These are phyloP conservation scores for Trichosporon sp. DNA, from an alignment of 1,284 basidiomycete species.

Conservation along the genomic window DNA sequence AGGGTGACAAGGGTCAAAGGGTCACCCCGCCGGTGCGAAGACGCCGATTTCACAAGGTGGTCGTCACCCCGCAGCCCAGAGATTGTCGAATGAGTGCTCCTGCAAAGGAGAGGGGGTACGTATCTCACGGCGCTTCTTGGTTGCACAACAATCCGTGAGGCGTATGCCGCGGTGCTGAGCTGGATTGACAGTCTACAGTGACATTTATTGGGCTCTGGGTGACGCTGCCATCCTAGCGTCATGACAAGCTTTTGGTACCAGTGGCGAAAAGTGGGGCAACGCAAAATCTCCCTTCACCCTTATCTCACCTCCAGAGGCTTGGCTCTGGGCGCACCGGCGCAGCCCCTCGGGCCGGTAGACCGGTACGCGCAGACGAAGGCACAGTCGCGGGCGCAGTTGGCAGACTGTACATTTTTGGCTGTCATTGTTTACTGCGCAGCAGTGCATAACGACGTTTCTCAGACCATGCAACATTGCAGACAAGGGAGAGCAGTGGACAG, in stretches of 20 bases:
- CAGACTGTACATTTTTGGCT: background rate
- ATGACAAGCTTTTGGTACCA: too few species aligned
- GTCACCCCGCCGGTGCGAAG: background rate
- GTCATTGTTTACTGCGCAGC: too few species aligned
- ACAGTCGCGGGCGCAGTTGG: too few species aligned
- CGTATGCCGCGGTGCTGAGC: too few species aligned
- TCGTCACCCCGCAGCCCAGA: background rate
- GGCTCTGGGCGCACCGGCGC: background rate
- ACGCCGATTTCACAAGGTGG: background rate
- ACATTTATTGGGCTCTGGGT: too few species aligned
- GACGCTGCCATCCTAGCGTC: too few species aligned
- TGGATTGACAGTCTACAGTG: background rate
- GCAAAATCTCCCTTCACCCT: background rate
- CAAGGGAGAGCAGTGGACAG: too few species aligned
- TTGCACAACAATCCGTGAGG: too few species aligned
- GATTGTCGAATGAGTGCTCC: background rate
- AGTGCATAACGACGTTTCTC: background rate
- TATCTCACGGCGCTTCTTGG: background rate
- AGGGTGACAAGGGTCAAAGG: background rate
- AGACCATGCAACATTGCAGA: too few species aligned
- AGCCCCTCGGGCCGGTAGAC: too few species aligned
- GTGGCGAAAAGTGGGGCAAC: conserved; percentile 2
- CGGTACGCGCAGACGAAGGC: too few species aligned
- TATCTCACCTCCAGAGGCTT: background rate
- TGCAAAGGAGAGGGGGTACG: background rate